phyloP scores from a whole-genome alignment of 108 stramenopile species.

The Poteriospumella lacustris region DNA sequence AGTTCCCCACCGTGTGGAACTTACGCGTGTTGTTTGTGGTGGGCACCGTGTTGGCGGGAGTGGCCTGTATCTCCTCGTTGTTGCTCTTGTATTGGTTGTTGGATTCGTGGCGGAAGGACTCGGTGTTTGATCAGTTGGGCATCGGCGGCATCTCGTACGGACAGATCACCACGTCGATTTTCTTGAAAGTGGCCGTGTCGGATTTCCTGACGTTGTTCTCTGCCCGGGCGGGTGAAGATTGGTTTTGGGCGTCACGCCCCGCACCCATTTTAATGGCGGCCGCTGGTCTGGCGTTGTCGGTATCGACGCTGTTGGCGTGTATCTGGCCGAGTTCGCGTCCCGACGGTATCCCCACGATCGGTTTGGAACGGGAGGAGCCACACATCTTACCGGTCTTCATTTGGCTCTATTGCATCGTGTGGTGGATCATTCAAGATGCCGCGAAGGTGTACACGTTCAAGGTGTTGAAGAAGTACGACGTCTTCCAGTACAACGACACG shows the following conservation, averaged over 20 bases:
- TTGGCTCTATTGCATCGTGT: conserved; percentile 26
- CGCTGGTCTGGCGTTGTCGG: conserved; percentile 17
- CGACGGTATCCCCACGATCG: conserved; percentile 27
- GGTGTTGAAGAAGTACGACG: conserved; percentile 19
- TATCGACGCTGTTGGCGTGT: conserved; percentile 30
- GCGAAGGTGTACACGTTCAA: conserved; percentile 28
- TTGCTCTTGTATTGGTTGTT: conserved; percentile 19
- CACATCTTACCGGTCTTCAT: conserved; percentile 15
- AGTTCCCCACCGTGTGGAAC: conserved; percentile 24
- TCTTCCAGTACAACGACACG: conserved; percentile 15
- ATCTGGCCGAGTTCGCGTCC: conserved; percentile 30
- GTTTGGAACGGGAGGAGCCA: conserved; percentile 14
- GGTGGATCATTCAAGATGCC: conserved; percentile 31
- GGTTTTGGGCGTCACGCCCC: conserved; percentile 27
- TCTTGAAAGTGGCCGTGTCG: conserved; percentile 32
- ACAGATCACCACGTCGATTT: conserved; percentile 31
- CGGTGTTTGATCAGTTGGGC: conserved; percentile 15
- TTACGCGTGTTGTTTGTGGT: conserved; percentile 30
- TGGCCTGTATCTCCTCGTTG: conserved; percentile 37
- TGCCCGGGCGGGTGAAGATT: conserved; percentile 23
- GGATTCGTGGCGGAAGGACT: background rate
- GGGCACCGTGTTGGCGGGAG: conserved; percentile 31
- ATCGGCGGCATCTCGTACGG: conserved; percentile 26
- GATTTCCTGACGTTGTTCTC: conserved; percentile 41
- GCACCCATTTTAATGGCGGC: conserved; percentile 26